phyloP scores from a whole-genome alignment of 345 rosid species.

The Erodium maritimum region DNA sequence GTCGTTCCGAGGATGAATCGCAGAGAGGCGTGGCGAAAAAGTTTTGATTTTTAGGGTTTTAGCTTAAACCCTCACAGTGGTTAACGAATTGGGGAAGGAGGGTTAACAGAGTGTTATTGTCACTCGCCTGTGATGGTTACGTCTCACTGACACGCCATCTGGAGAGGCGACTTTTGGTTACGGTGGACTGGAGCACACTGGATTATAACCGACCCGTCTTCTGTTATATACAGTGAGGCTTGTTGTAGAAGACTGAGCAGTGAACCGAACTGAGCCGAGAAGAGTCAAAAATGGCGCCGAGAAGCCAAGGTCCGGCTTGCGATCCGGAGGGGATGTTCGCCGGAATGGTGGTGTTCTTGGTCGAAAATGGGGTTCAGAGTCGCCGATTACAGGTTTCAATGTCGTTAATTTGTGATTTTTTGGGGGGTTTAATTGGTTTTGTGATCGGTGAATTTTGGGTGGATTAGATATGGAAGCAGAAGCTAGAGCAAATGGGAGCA shows the following conservation, averaged over 20 bases:
- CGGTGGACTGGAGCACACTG: neutral
- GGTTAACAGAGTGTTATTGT: neutral
- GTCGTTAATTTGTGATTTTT: neutral
- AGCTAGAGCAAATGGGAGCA: conserved; percentile 80
- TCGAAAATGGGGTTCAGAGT: conserved; percentile 54
- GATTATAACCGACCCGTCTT: too few species aligned
- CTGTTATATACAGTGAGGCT: neutral
- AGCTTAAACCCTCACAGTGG: conserved; percentile 13
- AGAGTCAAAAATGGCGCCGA: conserved; percentile 52
- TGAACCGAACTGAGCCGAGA: neutral
- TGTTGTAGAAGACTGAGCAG: conserved; percentile 1
- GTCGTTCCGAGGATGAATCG: neutral
- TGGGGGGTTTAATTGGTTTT: neutral
- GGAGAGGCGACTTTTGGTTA: neutral
- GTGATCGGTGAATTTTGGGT: neutral
- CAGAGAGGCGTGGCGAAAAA: neutral
- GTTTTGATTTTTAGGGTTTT: conserved; percentile 27
- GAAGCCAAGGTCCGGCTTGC: conserved; percentile 27
- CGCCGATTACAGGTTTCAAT: conserved; percentile 68
- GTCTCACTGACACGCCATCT: neutral
- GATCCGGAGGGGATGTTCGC: conserved; percentile 65
- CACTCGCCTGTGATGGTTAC: neutral
- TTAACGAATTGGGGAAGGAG: too few species aligned
- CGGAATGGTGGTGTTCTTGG: conserved; percentile 51
- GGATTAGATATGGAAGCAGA: conserved; percentile 79